Percentiles rank a stretch among this genome's conserved stretches.
phyloP scores from a whole-genome alignment of 1,284 basidiomycete species.

The Melampsora larici-populina region DNA sequence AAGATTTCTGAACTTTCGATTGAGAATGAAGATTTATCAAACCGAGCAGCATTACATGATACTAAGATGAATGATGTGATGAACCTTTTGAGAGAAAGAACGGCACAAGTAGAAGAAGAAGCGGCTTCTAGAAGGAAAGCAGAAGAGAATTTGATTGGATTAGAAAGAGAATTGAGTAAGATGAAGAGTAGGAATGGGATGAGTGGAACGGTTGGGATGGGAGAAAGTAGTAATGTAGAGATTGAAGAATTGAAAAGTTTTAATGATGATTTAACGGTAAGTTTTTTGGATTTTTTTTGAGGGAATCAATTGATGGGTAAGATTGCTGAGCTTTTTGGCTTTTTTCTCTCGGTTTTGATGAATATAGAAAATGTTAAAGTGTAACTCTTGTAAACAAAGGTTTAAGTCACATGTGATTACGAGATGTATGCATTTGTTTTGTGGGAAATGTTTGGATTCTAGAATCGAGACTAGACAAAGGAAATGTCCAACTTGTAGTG shows the following conservation, averaged over 20 bases:
- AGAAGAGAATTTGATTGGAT: constrained; percentile 51
- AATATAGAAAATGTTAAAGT: constrained; percentile 74
- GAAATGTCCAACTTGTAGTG: constrained; percentile 88
- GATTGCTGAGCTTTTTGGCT: too few relatives aligned
- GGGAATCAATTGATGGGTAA: too few relatives aligned
- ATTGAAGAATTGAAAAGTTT: constrained; percentile 51
- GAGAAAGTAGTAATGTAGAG: constrained; percentile 56
- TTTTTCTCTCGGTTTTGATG: constrained; percentile 8
- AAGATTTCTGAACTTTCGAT: constrained; percentile 56
- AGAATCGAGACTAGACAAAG: constrained; percentile 86
- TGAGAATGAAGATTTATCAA: constrained; percentile 41
- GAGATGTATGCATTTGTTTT: constrained; percentile 72
- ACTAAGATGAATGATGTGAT: constrained; percentile 51
- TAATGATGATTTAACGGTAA: constrained; percentile 65
- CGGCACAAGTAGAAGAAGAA: constrained; percentile 53
- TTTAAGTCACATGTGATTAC: constrained; percentile 83
- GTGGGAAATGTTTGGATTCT: constrained; percentile 67
- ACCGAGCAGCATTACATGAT: constrained; percentile 49
- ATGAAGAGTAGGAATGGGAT: constrained; percentile 51
- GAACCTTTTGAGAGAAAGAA: constrained; percentile 54
- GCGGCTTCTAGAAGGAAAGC: constrained; percentile 49
- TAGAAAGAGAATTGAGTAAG: constrained; percentile 53
- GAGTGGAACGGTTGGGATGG: constrained; percentile 57
- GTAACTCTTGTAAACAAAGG: constrained; percentile 80
- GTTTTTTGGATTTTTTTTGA: constrained; percentile 51